Evolutionary conservation across 2,329 filamentous ascomycete species (phyloP).

Genomic region (Colletotrichum scovillei): DNA sequence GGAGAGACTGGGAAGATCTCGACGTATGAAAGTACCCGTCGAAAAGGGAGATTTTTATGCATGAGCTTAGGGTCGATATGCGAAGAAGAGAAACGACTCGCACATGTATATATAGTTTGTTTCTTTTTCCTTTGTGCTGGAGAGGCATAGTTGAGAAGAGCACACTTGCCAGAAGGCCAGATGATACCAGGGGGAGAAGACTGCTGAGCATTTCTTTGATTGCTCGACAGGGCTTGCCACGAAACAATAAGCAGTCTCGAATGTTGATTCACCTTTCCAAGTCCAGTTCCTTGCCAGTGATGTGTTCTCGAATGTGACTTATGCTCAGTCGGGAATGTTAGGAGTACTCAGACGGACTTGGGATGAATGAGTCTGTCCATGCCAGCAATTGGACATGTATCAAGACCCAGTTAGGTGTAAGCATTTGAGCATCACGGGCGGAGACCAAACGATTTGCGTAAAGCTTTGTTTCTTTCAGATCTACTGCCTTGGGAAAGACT

Average conservation of each 20-base stretch:
- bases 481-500: too few relatives aligned
- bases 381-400: too few relatives aligned
- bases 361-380: too few relatives aligned
- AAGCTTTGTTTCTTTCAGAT: neutral
- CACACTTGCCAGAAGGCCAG: constrained; percentile 29
- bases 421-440: neutral
- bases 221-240: constrained; percentile 12
- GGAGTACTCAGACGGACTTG: too few relatives aligned
- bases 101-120: constrained; percentile 38
- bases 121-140: constrained; percentile 34
- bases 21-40: constrained; percentile 14
- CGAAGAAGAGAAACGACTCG: constrained; percentile 36
- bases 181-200: constrained; percentile 37
- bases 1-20: constrained; percentile 32
- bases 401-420: too few relatives aligned
- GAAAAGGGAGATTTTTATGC: constrained; percentile 33
- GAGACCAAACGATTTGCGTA: neutral
- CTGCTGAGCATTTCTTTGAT: constrained; percentile 2
- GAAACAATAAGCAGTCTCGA: constrained; percentile 22
- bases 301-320: neutral
- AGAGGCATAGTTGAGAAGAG: constrained; percentile 26
- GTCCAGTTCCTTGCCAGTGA: neutral
- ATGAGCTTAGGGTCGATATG: constrained; percentile 31
- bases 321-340: too few relatives aligned
- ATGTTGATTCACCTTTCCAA: constrained; percentile 19